A percentile compares a stretch with the other conserved stretches of the same genome.
These are phyloP conservation scores for Malus sylvestris DNA, from an alignment of 306 rosid genomes.

Conservation along the genomic window DNA sequence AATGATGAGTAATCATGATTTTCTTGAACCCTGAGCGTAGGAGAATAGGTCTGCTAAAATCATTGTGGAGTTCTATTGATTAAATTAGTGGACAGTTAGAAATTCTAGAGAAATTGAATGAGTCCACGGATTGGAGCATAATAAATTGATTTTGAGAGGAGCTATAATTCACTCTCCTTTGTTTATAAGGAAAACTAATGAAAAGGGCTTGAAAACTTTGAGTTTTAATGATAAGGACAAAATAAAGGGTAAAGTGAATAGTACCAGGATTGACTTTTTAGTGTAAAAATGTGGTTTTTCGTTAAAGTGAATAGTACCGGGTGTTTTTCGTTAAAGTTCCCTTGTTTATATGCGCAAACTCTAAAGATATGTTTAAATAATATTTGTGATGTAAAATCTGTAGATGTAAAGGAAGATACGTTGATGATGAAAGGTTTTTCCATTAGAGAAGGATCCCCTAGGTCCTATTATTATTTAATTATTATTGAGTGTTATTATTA, in stretches of 20 bases:
- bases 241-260: too few relatives aligned
- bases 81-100: conserved; percentile 2
- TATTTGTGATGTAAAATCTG: background rate
- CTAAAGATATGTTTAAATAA: background rate
- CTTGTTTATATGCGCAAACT: background rate
- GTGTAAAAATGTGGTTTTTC: too few relatives aligned
- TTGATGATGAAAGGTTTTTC: background rate
- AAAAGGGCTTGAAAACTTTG: too few relatives aligned
- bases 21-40: too few relatives aligned
- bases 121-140: conserved; percentile 7
- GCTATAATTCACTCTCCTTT: background rate
- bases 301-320: too few relatives aligned
- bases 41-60: background rate
- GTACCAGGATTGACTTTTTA: too few relatives aligned
- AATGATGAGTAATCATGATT: background rate
- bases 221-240: too few relatives aligned
- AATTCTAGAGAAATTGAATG: conserved; percentile 7
- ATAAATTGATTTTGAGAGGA: background rate
- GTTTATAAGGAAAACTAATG: too few relatives aligned
- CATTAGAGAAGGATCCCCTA: background rate
- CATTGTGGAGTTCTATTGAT: background rate
- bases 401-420: too few relatives aligned
- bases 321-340: too few relatives aligned
- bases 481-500: background rate
- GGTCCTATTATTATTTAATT: background rate